A percentile compares a stretch with the other conserved stretches of the same genome.
Evolutionary conservation across 1,284 basidiomycete genomes (phyloP).

Genomic region (Wallemia hederae): DNA sequence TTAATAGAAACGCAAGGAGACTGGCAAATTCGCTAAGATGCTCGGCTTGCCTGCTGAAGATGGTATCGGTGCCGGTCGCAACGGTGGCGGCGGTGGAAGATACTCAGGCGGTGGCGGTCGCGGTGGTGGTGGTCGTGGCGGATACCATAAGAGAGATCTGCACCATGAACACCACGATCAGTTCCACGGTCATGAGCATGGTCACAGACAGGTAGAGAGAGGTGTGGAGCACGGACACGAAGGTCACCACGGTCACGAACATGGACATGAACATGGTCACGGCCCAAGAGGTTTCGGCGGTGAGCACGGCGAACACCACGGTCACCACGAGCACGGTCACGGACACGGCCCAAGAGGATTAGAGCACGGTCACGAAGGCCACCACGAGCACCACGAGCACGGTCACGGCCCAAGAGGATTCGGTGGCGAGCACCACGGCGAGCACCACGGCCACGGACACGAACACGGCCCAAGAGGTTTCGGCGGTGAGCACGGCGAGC

Average conservation of each 20-base stretch:
- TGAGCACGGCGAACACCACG: neutral
- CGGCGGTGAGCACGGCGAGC: neutral
- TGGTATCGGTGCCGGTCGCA: neutral
- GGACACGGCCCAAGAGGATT: neutral
- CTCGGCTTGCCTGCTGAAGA: neutral
- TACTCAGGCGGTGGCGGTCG: neutral
- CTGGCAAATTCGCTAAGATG: neutral
- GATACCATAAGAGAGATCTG: neutral
- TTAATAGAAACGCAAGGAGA: neutral
- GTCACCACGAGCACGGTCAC: neutral
- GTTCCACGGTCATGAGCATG: neutral
- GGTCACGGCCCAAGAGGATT: neutral
- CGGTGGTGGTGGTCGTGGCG: neutral
- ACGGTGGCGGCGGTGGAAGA: no score
- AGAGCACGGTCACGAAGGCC: no score
- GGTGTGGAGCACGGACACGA: neutral
- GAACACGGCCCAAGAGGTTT: neutral
- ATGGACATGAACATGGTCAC: neutral
- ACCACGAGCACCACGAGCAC: neutral
- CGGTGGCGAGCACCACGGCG: neutral
- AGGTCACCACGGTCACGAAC: neutral
- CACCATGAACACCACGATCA: neutral
- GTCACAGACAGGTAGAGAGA: neutral
- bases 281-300: neutral
- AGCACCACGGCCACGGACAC: neutral